Evolutionary conservation across 1,139 yeast genomes (phyloP).

Genomic region (Geotrichum histeridarum): DNA sequence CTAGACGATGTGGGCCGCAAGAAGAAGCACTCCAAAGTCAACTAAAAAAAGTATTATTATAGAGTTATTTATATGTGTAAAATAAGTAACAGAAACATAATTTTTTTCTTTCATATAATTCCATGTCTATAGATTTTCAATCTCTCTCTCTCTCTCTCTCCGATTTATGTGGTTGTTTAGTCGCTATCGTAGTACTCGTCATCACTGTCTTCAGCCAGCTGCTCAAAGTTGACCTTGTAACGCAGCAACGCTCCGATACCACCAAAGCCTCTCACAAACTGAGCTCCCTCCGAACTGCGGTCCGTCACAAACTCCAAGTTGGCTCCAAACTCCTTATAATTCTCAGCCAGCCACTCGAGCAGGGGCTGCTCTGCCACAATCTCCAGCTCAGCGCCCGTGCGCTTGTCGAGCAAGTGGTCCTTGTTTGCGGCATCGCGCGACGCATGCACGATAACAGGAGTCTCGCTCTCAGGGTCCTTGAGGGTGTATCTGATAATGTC

Average conservation of each 20-base stretch:
- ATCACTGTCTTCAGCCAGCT: constrained; percentile 81
- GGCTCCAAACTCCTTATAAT: constrained; percentile 91
- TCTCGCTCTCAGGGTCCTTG: constrained; percentile 77
- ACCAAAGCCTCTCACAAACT: constrained; percentile 96
- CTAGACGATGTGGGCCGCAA: constrained; percentile 48
- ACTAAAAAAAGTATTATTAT: constrained; percentile 1
- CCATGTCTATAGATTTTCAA: constrained; percentile 1
- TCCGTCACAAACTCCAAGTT: constrained; percentile 83
- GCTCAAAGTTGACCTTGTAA: constrained; percentile 95
- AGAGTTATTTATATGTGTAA: background rate
- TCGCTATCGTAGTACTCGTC: constrained; percentile 84
- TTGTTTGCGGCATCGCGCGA: constrained; percentile 54
- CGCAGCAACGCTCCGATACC: constrained; percentile 96
- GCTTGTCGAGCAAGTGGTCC: constrained; percentile 71
- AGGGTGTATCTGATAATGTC: constrained; percentile 77
- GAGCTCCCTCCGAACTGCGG: constrained; percentile 96
- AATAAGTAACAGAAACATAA: too few relatives aligned
- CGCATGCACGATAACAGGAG: constrained; percentile 62
- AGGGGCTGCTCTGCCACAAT: constrained; percentile 73
- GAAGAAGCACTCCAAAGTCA: constrained; percentile 33
- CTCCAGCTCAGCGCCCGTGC: constrained; percentile 87
- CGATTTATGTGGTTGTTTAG: background rate
- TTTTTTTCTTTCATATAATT: constrained; percentile 35
- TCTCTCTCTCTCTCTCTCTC: background rate
- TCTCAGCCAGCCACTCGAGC: constrained; percentile 96